Evolutionary conservation across 2,329 filamentous ascomycete genomes (phyloP).

Genomic region (Colletotrichum salicis): DNA sequence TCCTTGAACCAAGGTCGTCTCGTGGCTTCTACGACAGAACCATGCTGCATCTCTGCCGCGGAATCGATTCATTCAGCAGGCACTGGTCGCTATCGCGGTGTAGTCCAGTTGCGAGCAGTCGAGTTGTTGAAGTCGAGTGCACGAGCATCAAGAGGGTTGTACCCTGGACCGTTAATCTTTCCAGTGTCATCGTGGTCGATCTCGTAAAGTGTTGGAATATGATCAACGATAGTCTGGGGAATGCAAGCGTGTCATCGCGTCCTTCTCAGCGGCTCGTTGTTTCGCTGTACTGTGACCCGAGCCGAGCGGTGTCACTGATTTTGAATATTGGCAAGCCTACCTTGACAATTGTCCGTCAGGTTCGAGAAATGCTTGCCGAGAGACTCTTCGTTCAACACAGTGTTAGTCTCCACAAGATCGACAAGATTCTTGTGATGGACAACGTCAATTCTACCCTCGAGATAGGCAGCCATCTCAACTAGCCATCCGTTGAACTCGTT

Average conservation of each 20-base stretch:
- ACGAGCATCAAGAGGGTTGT: not conserved
- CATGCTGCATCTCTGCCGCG: not conserved
- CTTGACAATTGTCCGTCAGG: not conserved
- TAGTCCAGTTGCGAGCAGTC: not conserved
- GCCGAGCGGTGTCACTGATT: not conserved
- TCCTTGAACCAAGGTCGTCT: not conserved
- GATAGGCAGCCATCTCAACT: conserved; percentile 55
- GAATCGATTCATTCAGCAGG: not conserved
- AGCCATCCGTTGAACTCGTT: conserved; percentile 70
- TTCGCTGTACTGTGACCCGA: not conserved
- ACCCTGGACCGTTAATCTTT: not conserved
- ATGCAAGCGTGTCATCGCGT: not conserved
- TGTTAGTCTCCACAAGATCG: conserved; percentile 52
- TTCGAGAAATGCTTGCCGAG: conserved; percentile 44
- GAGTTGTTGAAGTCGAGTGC: not conserved
- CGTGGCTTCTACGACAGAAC: not conserved
- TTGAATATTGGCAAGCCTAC: not conserved
- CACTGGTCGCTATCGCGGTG: not conserved
- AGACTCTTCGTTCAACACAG: conserved; percentile 46
- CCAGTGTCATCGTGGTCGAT: not conserved
- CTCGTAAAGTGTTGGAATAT: not conserved
- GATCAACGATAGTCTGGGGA: not conserved
- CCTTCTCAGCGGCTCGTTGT: not conserved
- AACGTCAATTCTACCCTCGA: conserved; percentile 48
- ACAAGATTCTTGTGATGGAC: conserved; percentile 54